Conservation (phyloP, 2,329 filamentous ascomycete genomes). For the Penicillium griseofulvum region DNA sequence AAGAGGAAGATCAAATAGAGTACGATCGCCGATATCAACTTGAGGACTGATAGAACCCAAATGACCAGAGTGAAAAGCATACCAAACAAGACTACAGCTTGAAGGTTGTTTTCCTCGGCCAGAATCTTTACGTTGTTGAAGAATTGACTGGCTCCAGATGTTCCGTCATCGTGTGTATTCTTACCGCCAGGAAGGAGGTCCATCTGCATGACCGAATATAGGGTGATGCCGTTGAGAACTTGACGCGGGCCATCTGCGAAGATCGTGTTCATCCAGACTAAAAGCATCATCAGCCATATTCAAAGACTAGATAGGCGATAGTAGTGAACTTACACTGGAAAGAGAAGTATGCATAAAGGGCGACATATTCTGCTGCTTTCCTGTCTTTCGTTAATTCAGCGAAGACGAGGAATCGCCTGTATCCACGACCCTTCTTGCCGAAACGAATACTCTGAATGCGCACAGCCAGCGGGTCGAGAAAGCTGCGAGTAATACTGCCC, state of each 20-base stretch:
- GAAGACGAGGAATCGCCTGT: constrained; percentile 88
- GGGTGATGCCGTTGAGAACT: constrained; percentile 82
- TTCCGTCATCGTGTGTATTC: constrained; percentile 54
- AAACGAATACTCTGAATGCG: constrained; percentile 79
- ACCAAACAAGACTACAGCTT: constrained; percentile 78
- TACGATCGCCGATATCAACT: constrained; percentile 68
- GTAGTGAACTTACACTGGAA: constrained; percentile 54
- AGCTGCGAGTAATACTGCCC: constrained; percentile 85
- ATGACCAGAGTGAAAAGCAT: constrained; percentile 92
- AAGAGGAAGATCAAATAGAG: constrained; percentile 88
- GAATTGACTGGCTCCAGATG: constrained; percentile 59
- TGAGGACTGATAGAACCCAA: constrained; percentile 78
- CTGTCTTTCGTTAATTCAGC: constrained; percentile 86
- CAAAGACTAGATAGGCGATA: not conserved
- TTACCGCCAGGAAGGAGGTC: constrained; percentile 65
- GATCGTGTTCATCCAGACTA: constrained; percentile 83
- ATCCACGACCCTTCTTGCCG: constrained; percentile 69
- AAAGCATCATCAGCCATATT: constrained; percentile 18
- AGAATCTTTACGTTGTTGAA: constrained; percentile 77
- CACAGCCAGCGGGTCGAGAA: constrained; percentile 82
- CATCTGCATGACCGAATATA: constrained; percentile 77
- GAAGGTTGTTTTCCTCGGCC: constrained; percentile 69
- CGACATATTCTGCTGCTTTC: constrained; percentile 86
- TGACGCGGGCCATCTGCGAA: constrained; percentile 91
- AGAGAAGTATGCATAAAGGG: constrained; percentile 85